Conservation (phyloP, 805 yeast genomes). For the Cyberlindnera samutprakarnensis region DNA sequence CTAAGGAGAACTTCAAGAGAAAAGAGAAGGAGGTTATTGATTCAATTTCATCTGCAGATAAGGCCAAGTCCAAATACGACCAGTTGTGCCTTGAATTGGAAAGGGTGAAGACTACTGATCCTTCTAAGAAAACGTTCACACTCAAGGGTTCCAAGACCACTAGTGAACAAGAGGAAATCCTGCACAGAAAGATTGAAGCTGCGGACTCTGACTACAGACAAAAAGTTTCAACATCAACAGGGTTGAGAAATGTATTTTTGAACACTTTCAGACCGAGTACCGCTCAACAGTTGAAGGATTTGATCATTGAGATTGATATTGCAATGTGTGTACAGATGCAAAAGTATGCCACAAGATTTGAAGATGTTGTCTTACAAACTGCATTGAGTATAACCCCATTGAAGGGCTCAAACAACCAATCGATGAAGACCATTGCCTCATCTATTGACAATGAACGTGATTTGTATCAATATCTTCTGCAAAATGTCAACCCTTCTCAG, state of each 20-base stretch:
- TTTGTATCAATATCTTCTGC: constrained; percentile 59
- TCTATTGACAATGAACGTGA: constrained; percentile 80
- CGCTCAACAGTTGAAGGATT: constrained; percentile 62
- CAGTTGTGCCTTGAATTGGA: constrained; percentile 84
- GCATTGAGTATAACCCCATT: constrained; percentile 82
- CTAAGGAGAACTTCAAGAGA: constrained; percentile 76
- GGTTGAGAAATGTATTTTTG: constrained; percentile 65
- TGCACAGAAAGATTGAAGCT: constrained; percentile 66
- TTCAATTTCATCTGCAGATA: constrained; percentile 76
- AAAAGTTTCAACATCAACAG: constrained; percentile 65
- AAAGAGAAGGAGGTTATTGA: constrained; percentile 82
- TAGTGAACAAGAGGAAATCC: constrained; percentile 83
- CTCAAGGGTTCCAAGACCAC: constrained; percentile 73
- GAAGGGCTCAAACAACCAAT: constrained; percentile 39
- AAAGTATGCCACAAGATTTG: constrained; percentile 82
- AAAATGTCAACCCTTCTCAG: constrained; percentile 25
- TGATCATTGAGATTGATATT: constrained; percentile 80
- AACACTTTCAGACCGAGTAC: constrained; percentile 71
- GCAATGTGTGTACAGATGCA: constrained; percentile 86
- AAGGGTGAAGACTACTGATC: constrained; percentile 71
- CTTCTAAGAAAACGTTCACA: constrained; percentile 74
- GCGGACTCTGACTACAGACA: constrained; percentile 85
- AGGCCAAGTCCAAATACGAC: constrained; percentile 74
- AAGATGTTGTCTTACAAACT: constrained; percentile 72
- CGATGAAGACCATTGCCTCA: constrained; percentile 72